Base-by-base conservation (phyloP, 108 stramenopile species). In the Cyclostephanos invisitatus region DNA sequence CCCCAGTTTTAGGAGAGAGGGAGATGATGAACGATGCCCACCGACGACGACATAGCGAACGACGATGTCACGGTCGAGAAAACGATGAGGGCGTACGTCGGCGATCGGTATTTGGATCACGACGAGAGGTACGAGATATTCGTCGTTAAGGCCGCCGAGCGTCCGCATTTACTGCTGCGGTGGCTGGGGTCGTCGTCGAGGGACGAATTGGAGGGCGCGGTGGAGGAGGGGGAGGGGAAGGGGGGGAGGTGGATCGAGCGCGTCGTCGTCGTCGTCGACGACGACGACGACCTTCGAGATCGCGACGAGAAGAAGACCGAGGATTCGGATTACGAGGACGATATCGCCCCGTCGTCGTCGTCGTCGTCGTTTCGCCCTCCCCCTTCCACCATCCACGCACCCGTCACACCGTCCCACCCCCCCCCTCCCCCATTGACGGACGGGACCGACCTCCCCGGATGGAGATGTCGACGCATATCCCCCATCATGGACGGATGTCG, bases 371-470 rank as follows among this genome's bases (percentile, higher is more conserved):
- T 22, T 35, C 60, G 8, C 27, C 36, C 4, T 11, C 25, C 5
- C 53, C 22, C 2, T 24, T 24, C 2, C 53, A n/a, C n/a, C n/a
- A n/a, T n/a, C n/a, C n/a, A n/a, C n/a, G n/a, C n/a, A n/a, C n/a
- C n/a, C n/a, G n/a, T n/a, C n/a, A n/a, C n/a, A n/a, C n/a, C n/a
- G 1, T 11, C 17, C 58, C 60, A 20, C 27, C 36, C 4, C 9
- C 25, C 5, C 53, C 22, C 2, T 24, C 53, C 2, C 53, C 78
- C 91, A 7, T 70, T 92, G 38, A 77, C 87, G 8, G 91, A 91
- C 69, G 92, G 92, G n/a, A 87, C 89, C 61, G 92, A 93, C 64
- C 37, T 93, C 15, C 83, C 86, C 17, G 87, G 89, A 18, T 93
- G 89, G 89, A 81, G 92, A 57, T 35, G 70, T 3, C 56, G 68